Evolutionary conservation across 345 rosid species (phyloP), one percentile per base, ranked within the genome.

Genomic region (Abelmoschus esculentus): DNA sequence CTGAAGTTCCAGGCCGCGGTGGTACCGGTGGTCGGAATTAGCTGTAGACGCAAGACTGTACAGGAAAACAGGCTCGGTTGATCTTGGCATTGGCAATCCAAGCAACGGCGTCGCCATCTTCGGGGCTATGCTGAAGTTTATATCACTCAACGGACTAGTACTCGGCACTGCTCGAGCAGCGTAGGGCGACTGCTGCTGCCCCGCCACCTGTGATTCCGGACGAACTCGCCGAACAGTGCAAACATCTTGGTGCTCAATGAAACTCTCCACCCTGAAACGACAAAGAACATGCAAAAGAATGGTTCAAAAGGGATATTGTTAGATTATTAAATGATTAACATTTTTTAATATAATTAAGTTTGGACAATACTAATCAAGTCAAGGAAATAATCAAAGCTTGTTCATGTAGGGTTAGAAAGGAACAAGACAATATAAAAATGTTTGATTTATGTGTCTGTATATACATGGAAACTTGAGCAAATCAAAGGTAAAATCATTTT

Each of bases 161-260:
- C 90, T 88, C 11, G 97, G 86, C n/a, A 88, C 90, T 2, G 91
- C 77, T 76, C 90, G 79, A 38, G 96, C 85, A 26, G 89, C 85
- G 63, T 89, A 85, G 34, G 88, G 86, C 19, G 83, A 80, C 31
- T 75, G 82, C 29, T 82, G 81, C 28, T 75, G 82, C 29, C 74
- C 50, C n/a, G 7, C 57, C 1, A 76, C 68, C 61, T 76, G 81
- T 26, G 77, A 72, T n/a, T 83, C 91, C 5, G 79, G 81, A 72
- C 84, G 89, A 70, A 70, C 75, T 73, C 76, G 76, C 58, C 86
- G 82, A 69, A 82, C 78, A 13, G 81, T 77, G 42, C 97, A 91
- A 42, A 75, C 82, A 73, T 91, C 97, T 79, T 91, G 97, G 69
- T 91, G 97, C 52, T 91, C 97, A 7, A 91, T 91, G 74, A 89